phyloP scores from a whole-genome alignment of 768 basidiomycete species.

The Tricholoma matsutake region DNA sequence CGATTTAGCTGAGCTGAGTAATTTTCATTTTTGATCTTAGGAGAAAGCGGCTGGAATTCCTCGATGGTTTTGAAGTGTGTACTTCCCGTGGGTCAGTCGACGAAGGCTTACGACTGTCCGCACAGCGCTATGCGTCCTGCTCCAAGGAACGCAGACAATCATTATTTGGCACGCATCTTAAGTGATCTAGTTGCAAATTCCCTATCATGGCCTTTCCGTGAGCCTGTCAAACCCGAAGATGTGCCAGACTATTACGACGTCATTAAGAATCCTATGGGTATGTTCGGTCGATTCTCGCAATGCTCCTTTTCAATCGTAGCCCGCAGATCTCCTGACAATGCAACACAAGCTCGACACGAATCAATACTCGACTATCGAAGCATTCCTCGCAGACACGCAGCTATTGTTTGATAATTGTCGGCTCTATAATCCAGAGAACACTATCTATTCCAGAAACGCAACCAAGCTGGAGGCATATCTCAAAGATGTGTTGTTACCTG shows the following conservation, averaged over 20 bases:
- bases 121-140: slow-evolving; percentile 35
- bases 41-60: slow-evolving; percentile 90
- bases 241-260: slow-evolving; percentile 90
- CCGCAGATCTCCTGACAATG: slow-evolving; percentile 86
- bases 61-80: slow-evolving; percentile 73
- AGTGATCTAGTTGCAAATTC: slow-evolving; percentile 76
- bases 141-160: slow-evolving; percentile 52
- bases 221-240: slow-evolving; percentile 75
- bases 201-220: slow-evolving; percentile 83
- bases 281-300: slow-evolving; percentile 22
- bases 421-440: slow-evolving; percentile 78
- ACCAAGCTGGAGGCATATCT: slow-evolving; percentile 79
- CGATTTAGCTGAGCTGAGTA: slow-evolving; percentile 1
- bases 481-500: slow-evolving; percentile 45
- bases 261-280: slow-evolving; percentile 91
- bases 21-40: slow-evolving; percentile 33
- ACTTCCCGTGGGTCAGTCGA: background rate
- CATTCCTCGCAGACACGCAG: slow-evolving; percentile 76
- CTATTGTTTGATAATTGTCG: slow-evolving; percentile 90
- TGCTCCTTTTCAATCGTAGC: background rate
- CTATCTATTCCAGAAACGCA: slow-evolving; percentile 82
- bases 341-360: slow-evolving; percentile 86
- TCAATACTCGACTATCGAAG: slow-evolving; percentile 71
- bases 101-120: background rate
- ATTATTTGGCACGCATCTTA: slow-evolving; percentile 73